Evolutionary conservation across 352 stramenopile species (phyloP), one percentile per base, ranked within the genome.

Genomic region (Pythium grandisporangium): DNA sequence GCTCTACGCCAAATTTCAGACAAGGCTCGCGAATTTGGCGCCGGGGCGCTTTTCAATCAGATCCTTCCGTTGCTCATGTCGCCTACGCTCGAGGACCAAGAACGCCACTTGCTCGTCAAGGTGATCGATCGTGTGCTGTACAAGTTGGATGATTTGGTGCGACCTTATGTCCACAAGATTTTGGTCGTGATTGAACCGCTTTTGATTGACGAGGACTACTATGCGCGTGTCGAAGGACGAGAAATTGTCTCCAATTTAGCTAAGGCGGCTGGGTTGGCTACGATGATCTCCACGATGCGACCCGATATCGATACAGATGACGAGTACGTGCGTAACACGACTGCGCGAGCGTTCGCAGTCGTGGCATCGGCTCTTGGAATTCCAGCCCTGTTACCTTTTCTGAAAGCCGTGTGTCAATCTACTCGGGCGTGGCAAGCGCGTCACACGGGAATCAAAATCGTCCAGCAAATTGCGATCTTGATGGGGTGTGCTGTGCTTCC

Each of bases 131-230:
- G 97, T 30, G 79, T 99, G 22, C 62, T 99, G 23, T 99, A 99
- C 75, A 98, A 99, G 56, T 73, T 99, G 21, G 95, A 99, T 49
- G 96, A 99, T 51, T 75, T 99, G 10, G 96, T 99, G 23, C 81
- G 96, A n/a, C 96, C 97, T 1, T 99, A 96, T 56, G 96, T 99
- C 25, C 96, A 99, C 77, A 97, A 98, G 54, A 99, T 99, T 40
- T 61, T 99, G 14, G 96, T 98, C 8, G 96, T 99, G 16, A 99
- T 99, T 52, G 95, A 99, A 65, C 96, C 97, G 14, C 66, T 99
- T 35, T 70, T 99, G 19, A 99, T 99, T 54, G 97, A 99, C 61
- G 95, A 99, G 64, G 97, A 99, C 65, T 99, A 99, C 52, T 99
- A 99, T 62, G 97, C 96, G 19, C 83, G 96, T 44, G 95, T 99